Conservation (phyloP, 2,329 filamentous ascomycete species). For the Coniochaeta ligniaria region DNA sequence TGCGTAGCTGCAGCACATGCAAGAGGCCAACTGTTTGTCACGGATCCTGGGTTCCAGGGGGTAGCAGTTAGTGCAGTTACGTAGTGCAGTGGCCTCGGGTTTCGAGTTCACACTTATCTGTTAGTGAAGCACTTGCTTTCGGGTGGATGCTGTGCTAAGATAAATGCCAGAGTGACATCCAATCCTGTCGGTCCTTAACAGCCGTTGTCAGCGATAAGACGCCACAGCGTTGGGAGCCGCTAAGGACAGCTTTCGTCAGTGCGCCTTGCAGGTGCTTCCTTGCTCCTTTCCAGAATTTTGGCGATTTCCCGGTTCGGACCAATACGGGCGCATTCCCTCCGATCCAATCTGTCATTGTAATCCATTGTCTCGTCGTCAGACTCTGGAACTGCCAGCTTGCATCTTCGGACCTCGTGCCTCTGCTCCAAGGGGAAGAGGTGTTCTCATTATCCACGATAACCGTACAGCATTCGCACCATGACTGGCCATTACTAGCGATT, state of each 20-base stretch:
- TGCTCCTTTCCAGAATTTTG: background rate
- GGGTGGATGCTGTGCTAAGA: background rate
- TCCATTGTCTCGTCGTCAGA: background rate
- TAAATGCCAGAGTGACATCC: background rate
- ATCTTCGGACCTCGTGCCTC: background rate
- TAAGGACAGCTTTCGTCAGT: no score
- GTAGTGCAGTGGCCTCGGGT: background rate
- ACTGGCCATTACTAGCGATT: conserved; percentile 2
- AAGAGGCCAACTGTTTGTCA: background rate
- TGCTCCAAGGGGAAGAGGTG: no score
- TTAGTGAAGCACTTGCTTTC: background rate
- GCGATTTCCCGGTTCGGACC: background rate
- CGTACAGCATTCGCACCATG: background rate
- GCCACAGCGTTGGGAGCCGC: background rate
- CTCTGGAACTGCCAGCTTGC: background rate
- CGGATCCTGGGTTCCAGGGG: background rate
- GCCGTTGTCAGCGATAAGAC: background rate
- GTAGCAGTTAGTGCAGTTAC: background rate
- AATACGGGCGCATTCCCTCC: background rate
- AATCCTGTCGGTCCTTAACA: background rate
- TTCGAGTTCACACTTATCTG: background rate
- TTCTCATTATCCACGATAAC: background rate
- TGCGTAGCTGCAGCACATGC: background rate
- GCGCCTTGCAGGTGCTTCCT: background rate
- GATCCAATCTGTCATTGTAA: background rate